Percentiles rank a stretch among this genome's conserved stretches.
Evolutionary conservation across 768 basidiomycete species (phyloP).

Genomic region (Daedaleopsis nitida): DNA sequence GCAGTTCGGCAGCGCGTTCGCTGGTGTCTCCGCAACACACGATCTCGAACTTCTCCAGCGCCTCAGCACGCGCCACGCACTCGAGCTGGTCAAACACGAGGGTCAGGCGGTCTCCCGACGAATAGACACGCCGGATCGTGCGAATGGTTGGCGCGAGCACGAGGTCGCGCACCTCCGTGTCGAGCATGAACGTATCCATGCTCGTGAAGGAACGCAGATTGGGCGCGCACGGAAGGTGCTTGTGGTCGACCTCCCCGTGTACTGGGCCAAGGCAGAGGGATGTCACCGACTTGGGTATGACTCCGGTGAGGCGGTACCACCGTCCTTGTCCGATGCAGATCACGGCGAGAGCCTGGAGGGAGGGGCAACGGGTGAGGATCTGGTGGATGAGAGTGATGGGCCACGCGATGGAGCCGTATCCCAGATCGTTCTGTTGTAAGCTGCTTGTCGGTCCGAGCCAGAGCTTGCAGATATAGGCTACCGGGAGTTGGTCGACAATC

Average conservation of each 20-base stretch:
- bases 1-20: not conserved
- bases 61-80: conserved; percentile 29
- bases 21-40: conserved; percentile 19
- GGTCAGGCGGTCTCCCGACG: conserved; percentile 11
- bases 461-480: conserved; percentile 21
- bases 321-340: conserved; percentile 35
- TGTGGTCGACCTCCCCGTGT: conserved; percentile 35
- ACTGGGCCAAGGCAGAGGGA: conserved; percentile 37
- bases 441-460: conserved; percentile 34
- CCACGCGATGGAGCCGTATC: conserved; percentile 34
- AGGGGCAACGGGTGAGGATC: conserved; percentile 32
- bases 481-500: not conserved
- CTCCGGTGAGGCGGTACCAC: conserved; percentile 34
- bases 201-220: conserved; percentile 35
- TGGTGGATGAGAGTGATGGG: conserved; percentile 36
- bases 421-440: conserved; percentile 26
- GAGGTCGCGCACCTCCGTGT: conserved; percentile 37
- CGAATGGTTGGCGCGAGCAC: conserved; percentile 33
- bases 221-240: conserved; percentile 25
- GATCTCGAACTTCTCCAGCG: conserved; percentile 32
- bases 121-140: conserved; percentile 31
- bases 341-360: conserved; percentile 33
- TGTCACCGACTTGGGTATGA: conserved; percentile 34
- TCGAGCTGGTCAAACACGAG: conserved; percentile 34
- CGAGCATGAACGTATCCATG: conserved; percentile 36